Base-by-base conservation (phyloP, 163 green algal species). In the Picocystis sp. region DNA sequence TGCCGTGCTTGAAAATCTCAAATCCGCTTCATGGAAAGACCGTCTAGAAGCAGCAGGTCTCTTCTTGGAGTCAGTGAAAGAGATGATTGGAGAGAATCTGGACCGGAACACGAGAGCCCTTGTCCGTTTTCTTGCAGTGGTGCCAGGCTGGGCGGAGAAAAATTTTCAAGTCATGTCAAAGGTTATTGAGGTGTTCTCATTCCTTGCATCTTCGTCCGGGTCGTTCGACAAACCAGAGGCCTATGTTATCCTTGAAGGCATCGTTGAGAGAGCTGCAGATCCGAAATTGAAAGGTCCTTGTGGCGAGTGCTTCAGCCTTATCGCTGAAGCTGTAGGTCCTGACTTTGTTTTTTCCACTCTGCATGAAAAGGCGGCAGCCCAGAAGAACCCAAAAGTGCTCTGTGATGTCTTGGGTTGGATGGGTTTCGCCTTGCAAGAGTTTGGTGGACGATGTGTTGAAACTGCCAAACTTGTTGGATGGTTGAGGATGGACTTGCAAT, bases 331-430 rank as follows among this genome's bases (percentile, higher is more conserved):
- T 0, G 60, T 92, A 2, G 83, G 87, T 1, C 87, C 84, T 3
- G 68, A 78, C 45, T 91, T 92, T 55, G 69, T 95, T 29, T 74
- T 78, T 45, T 58, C 65, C 21, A 66, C 83, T 60, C 67, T 94
- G 52, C 78, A 92, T 70, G 81, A 83, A 57, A 75, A 79, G 47
- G 76, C 82, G 1, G 71, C 67, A 0, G 67, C 51, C 10, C 78
- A 93, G 69, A 97, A 93, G 71, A 96, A 93, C 63, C 88, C 89
- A 44, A 97, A 94, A 72, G 83, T 94, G 11, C 72, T 91, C 17
- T 74, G 69, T 11, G 89, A 96, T 62, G 57, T 64, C n/a, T 68
- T 97, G 38, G 72, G 60, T 24, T 97, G 82, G 83, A 81, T 92
- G 41, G 72, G 56, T 0, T 60, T 53, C 17, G 71, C 80, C 0